phyloP scores from a whole-genome alignment of 2,329 filamentous ascomycete species.

The Septoria petroselini region DNA sequence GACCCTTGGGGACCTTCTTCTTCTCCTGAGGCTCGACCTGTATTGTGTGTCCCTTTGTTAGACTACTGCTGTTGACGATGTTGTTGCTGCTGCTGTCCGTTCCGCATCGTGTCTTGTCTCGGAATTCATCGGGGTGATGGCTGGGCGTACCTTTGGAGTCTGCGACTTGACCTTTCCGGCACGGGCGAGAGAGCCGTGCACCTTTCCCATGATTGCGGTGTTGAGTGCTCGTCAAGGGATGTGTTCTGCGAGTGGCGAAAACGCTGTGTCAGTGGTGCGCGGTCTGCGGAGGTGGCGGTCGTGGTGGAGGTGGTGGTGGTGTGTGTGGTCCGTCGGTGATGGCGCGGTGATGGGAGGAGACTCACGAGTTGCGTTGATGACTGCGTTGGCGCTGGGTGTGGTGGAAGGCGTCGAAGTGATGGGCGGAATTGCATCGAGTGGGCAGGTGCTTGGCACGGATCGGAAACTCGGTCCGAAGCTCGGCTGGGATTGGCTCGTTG shows the following conservation, averaged over 20 bases:
- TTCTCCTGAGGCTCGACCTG: slow-evolving; percentile 91
- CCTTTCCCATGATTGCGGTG: slow-evolving; percentile 77
- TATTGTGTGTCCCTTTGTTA: slow-evolving; percentile 23
- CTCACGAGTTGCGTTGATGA: slow-evolving; percentile 25
- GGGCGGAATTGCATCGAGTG: slow-evolving; percentile 14
- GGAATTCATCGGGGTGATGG: neutral
- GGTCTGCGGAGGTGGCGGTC: slow-evolving; percentile 2
- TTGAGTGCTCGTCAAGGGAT: slow-evolving; percentile 20
- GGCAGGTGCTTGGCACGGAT: slow-evolving; percentile 10
- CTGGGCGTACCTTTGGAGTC: slow-evolving; percentile 78
- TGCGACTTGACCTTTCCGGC: slow-evolving; percentile 98
- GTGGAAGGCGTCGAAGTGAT: slow-evolving; percentile 7
- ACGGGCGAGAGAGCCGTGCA: slow-evolving; percentile 91
- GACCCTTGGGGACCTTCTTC: slow-evolving; percentile 94
- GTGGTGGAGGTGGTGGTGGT: slow-evolving; percentile 1
- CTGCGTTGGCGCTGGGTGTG: slow-evolving; percentile 18
- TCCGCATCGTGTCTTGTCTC: neutral
- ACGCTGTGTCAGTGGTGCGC: slow-evolving; percentile 17
- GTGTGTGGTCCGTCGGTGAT: neutral
- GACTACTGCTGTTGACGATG: slow-evolving; percentile 5
- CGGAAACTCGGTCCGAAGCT: slow-evolving; percentile 11
- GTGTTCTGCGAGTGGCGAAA: slow-evolving; percentile 28
- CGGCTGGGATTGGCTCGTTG: no score
- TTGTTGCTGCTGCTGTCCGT: no score
- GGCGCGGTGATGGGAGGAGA: slow-evolving; percentile 12